Base-by-base conservation (phyloP, 805 yeast genomes). In the Ogataea angusta region DNA sequence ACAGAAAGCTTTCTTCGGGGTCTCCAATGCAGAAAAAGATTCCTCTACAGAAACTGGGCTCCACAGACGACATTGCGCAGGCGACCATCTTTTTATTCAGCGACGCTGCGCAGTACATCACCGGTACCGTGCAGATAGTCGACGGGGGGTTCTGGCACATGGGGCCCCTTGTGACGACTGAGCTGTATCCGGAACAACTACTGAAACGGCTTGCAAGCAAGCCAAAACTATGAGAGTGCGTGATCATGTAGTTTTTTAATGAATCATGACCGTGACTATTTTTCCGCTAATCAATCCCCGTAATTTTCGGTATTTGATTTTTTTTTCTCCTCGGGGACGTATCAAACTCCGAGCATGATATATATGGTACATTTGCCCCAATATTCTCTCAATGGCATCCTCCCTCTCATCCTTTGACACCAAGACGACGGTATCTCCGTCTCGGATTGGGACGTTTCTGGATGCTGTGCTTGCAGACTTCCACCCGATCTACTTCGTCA, bases 121-220 rank as follows among this genome's bases (percentile, higher is more conserved):
- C 84, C 10, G 97, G 97, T 12, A 76, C 88, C 4, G 68, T 81
- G 12, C 72, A 78, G 27, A 83, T 87, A 13, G 96, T 91, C 5
- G 98, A 90, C 64, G 97, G 97, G 38, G 98, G 82, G 2, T 71
- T 76, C 43, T 89, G 97, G 96, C 95, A 87, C 57, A 68, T 79
- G 59, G 88, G 90, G 10, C 59, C 62, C 25, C 53, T 64, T 48
- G 59, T 60, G 35, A 56, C 58, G 10, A 36, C 38, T 2, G 49
- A 56, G 6, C 21, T 48, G 26, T 76, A 76, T 48, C 83, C 84
- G 6, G 67, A 69, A 2, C 46, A 42, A 7, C 45, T 78, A 42
- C 44, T 52, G 10, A 36, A 63, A 13, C 58, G 63, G 29, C 38
- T 63, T n/a, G 16, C 45, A 2, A 50, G 46, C 14, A 38, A 46